Conservation (phyloP, 1,139 yeast genomes). For the Hansenula sp. region DNA sequence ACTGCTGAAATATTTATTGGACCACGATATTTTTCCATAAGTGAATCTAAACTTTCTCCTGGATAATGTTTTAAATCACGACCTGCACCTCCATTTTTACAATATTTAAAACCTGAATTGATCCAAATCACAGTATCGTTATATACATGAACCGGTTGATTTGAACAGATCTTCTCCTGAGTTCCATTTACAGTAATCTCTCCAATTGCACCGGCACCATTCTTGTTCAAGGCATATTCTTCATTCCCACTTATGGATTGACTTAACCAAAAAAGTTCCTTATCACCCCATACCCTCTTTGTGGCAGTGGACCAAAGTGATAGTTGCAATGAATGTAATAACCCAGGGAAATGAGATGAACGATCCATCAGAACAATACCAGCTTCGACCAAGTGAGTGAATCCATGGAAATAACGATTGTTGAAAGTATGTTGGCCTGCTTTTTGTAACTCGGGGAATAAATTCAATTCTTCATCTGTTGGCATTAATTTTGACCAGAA, state of each 20-base stretch:
- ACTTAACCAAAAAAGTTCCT: constrained; percentile 63
- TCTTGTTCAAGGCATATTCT: constrained; percentile 40
- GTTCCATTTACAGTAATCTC: constrained; percentile 27
- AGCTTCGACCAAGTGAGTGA: constrained; percentile 47
- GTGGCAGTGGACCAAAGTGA: constrained; percentile 37
- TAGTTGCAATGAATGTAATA: constrained; percentile 41
- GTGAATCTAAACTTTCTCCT: constrained; percentile 24
- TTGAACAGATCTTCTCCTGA: constrained; percentile 44
- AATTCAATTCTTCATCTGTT: constrained; percentile 31
- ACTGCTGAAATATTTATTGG: constrained; percentile 25
- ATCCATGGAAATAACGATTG: constrained; percentile 26
- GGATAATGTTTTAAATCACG: constrained; percentile 28
- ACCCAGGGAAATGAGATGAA: constrained; percentile 36
- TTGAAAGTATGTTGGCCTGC: constrained; percentile 27
- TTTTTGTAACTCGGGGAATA: constrained; percentile 28
- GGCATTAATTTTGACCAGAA: constrained; percentile 39
- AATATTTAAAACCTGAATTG: constrained; percentile 61
- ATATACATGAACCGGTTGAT: constrained; percentile 64
- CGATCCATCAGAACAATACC: constrained; percentile 47
- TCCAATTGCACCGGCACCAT: constrained; percentile 50
- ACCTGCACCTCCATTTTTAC: constrained; percentile 44
- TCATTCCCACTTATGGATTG: constrained; percentile 51
- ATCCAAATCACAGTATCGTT: constrained; percentile 55
- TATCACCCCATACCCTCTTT: constrained; percentile 54
- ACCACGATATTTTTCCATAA: constrained; percentile 21